Conservation (phyloP, 495 filamentous ascomycete genomes). For the Parathielavia hyrcaniae region DNA sequence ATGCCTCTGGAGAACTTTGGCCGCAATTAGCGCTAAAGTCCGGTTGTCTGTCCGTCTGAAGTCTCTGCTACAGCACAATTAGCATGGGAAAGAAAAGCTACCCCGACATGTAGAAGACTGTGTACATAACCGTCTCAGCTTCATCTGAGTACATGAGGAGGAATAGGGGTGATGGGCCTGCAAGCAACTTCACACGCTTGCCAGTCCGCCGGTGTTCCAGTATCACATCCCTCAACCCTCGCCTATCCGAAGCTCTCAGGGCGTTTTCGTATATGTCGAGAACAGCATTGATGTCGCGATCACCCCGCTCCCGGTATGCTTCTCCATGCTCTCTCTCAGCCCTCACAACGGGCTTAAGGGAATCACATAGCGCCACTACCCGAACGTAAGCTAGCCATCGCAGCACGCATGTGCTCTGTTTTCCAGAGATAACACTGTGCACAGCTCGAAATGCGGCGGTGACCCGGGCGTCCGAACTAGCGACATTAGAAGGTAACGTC, state of each 20-base stretch:
- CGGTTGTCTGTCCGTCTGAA: constrained; percentile 11
- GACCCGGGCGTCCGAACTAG: constrained; percentile 17
- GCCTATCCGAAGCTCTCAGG: constrained; percentile 9
- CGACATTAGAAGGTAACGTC: constrained; percentile 12
- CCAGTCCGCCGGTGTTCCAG: constrained; percentile 6
- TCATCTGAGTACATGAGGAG: constrained; percentile 12
- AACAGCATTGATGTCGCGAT: constrained; percentile 15
- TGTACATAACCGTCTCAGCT: constrained; percentile 10
- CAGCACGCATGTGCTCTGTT: constrained; percentile 10
- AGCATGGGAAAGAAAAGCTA: constrained; percentile 1
- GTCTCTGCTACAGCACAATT: constrained; percentile 11
- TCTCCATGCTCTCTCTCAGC: constrained; percentile 13
- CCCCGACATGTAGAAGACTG: not conserved
- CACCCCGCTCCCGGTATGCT: constrained; percentile 7
- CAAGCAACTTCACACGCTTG: constrained; percentile 10
- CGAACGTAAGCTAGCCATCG: constrained; percentile 17
- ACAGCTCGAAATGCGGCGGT: constrained; percentile 16
- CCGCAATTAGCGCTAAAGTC: constrained; percentile 14
- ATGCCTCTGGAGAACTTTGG: constrained; percentile 11
- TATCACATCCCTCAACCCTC: constrained; percentile 13
- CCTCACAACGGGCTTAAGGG: constrained; percentile 13
- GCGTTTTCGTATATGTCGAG: constrained; percentile 18
- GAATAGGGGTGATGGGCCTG: constrained; percentile 12
- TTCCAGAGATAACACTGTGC: constrained; percentile 14
- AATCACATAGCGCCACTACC: constrained; percentile 15